Conservation (phyloP, 192 early-diverging fungal species). For the Rhizophlyctis rosea region DNA sequence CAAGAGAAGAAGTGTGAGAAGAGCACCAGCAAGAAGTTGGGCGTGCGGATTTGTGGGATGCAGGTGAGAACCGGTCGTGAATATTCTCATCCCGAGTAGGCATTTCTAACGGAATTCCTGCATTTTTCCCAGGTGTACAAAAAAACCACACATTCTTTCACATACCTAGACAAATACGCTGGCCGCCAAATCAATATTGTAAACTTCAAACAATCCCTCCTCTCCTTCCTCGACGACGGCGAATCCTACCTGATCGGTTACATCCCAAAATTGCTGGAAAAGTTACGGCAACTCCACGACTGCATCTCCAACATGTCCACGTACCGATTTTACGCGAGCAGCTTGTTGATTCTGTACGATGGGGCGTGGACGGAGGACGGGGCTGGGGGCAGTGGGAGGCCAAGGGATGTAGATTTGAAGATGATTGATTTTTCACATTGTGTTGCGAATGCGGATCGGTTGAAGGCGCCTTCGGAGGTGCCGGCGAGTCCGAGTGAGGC, state of each 20-base stretch:
- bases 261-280: slow-evolving; percentile 77
- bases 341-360: slow-evolving; percentile 90
- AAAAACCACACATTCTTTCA: slow-evolving; percentile 60
- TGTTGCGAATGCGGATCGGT: slow-evolving; percentile 56
- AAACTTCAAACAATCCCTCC: slow-evolving; percentile 73
- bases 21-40: slow-evolving; percentile 87
- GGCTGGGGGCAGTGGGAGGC: slow-evolving; percentile 20
- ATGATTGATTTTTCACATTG: slow-evolving; percentile 99
- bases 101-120: no score
- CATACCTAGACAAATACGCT: slow-evolving; percentile 95
- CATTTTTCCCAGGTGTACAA: slow-evolving; percentile 73
- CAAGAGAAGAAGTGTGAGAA: slow-evolving; percentile 91
- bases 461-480: slow-evolving; percentile 39
- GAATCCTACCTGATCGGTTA: slow-evolving; percentile 65
- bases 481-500: neutral
- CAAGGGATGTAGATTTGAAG: slow-evolving; percentile 67
- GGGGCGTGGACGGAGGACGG: slow-evolving; percentile 52
- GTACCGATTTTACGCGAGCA: slow-evolving; percentile 89
- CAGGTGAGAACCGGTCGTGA: slow-evolving; percentile 68
- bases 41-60: slow-evolving; percentile 97
- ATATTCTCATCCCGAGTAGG: neutral
- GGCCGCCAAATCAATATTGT: slow-evolving; percentile 79
- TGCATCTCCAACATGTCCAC: slow-evolving; percentile 73
- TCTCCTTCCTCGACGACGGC: slow-evolving; percentile 86
- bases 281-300: slow-evolving; percentile 69